Conservation (phyloP, 441 rosid species). For the Gossypium gossypioides region DNA sequence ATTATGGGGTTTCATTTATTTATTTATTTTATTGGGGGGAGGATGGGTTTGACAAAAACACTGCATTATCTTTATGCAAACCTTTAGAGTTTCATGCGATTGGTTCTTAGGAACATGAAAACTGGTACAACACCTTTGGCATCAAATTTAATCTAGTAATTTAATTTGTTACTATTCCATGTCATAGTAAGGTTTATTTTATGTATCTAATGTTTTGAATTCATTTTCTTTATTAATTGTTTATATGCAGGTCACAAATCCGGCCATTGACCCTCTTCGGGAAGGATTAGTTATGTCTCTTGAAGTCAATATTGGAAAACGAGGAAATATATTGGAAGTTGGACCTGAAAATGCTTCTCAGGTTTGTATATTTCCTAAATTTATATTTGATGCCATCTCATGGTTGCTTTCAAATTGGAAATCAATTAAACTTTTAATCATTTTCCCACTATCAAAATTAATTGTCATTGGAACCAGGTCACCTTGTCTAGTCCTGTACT, state of each 20-base stretch:
- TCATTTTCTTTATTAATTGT: not conserved
- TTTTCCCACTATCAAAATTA: not conserved
- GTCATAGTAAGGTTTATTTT: not conserved
- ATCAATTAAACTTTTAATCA: constrained; percentile 11
- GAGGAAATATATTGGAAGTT: constrained; percentile 82
- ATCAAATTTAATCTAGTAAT: not conserved
- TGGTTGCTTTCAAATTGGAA: constrained; percentile 3
- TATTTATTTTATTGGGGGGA: not conserved
- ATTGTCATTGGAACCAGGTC: constrained; percentile 40
- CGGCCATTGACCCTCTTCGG: constrained; percentile 95
- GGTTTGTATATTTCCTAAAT: constrained; percentile 35
- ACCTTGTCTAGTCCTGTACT: constrained; percentile 74
- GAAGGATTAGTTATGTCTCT: constrained; percentile 99
- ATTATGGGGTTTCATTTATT: not conserved
- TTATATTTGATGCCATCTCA: not conserved
- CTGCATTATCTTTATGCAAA: not conserved
- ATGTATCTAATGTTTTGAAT: not conserved
- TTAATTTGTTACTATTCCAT: not conserved
- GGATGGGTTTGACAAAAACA: not conserved
- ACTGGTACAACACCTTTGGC: not conserved
- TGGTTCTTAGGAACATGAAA: not conserved
- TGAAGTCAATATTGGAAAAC: constrained; percentile 87
- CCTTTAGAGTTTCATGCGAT: not conserved
- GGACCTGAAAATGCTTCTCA: constrained; percentile 95
- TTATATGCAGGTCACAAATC: constrained; percentile 77